These are phyloP conservation scores for Aspergillus diversus DNA, from an alignment of 495 filamentous ascomycete species.

Conservation along the genomic window DNA sequence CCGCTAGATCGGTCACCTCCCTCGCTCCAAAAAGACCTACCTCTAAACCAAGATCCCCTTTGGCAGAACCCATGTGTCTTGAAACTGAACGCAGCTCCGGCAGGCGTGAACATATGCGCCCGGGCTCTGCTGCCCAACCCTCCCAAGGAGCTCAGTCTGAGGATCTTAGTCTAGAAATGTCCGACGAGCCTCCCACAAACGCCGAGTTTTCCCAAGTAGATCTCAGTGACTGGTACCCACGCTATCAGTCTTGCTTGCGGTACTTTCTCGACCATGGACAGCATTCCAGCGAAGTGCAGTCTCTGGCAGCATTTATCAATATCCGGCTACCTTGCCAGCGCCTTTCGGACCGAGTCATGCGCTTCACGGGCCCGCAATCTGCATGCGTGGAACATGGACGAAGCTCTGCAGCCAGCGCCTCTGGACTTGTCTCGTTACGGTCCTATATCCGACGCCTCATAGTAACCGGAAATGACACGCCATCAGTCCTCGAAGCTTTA, in stretches of 20 bases:
- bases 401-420: conserved; percentile 11
- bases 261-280: conserved; percentile 91
- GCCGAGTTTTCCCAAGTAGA: conserved; percentile 56
- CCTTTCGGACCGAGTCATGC: conserved; percentile 22
- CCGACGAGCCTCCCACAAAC: conserved; percentile 24
- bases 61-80: conserved; percentile 29
- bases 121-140: conserved; percentile 14
- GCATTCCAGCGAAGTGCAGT: conserved; percentile 75
- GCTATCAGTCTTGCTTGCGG: conserved; percentile 80
- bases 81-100: conserved; percentile 26
- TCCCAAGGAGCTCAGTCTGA: conserved; percentile 1
- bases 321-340: conserved; percentile 57
- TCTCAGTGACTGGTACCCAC: conserved; percentile 87
- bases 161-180: background rate
- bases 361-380: conserved; percentile 15
- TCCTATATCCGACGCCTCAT: conserved; percentile 91
- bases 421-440: conserved; percentile 66
- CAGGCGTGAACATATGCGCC: conserved; percentile 16
- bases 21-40: conserved; percentile 21
- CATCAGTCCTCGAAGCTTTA: conserved; percentile 77
- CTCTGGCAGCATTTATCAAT: conserved; percentile 90
- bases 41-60: conserved; percentile 25
- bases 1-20: conserved; percentile 2
- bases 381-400: conserved; percentile 13
- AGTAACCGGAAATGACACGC: conserved; percentile 82